Conservation (phyloP, 1,284 basidiomycete species). For the Phellopilus nigrolimitatus region DNA sequence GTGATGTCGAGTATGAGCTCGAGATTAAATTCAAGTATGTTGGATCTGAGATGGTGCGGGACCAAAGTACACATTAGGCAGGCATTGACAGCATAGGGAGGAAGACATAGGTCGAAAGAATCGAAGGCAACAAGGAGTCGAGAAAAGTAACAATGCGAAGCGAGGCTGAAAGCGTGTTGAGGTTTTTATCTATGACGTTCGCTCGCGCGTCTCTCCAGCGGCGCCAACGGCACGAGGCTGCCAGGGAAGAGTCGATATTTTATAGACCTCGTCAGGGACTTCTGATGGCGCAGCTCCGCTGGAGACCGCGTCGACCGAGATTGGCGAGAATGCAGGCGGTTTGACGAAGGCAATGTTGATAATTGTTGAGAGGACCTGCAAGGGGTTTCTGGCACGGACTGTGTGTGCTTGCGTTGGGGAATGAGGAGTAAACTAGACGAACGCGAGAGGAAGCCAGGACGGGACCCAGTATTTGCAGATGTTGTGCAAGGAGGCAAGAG, state of each 20-base stretch:
- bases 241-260: constrained; percentile 17
- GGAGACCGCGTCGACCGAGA: neutral
- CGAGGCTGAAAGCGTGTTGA: neutral
- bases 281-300: neutral
- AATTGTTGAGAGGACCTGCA: neutral
- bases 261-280: constrained; percentile 1
- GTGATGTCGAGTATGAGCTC: neutral
- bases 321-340: neutral
- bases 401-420: neutral
- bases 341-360: neutral
- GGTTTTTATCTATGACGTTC: constrained; percentile 5
- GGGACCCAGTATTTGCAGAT: neutral
- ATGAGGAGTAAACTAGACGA: constrained; percentile 8
- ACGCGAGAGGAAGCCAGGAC: neutral
- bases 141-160: neutral
- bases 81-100: neutral
- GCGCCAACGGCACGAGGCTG: constrained; percentile 14
- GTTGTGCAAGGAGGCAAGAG: neutral
- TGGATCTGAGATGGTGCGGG: neutral
- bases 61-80: constrained; percentile 9
- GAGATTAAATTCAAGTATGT: neutral
- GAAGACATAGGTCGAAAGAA: constrained; percentile 1
- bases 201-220: neutral
- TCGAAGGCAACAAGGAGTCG: neutral
- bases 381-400: neutral